Conservation (phyloP, 2,329 filamentous ascomycete species). For the Aspergillus flavus region DNA sequence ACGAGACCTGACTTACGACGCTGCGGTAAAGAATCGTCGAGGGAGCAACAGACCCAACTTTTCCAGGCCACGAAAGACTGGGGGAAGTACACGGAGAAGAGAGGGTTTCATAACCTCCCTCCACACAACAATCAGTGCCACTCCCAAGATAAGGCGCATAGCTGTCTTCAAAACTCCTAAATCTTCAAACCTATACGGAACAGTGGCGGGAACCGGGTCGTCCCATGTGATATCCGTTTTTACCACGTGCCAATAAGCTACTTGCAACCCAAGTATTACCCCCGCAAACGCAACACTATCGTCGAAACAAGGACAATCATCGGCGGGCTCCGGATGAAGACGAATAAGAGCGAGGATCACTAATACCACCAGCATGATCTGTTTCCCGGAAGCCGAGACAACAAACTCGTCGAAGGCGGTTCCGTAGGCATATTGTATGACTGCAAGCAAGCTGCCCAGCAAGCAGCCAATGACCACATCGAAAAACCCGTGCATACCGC, state of each 20-base stretch:
- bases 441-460: conserved; percentile 69
- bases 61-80: conserved; percentile 84
- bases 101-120: conserved; percentile 85
- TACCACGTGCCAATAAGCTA: conserved; percentile 81
- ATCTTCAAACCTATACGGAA: conserved; percentile 66
- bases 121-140: conserved; percentile 85
- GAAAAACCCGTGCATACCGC: conserved; percentile 96
- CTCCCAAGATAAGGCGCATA: conserved; percentile 73
- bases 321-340: conserved; percentile 91
- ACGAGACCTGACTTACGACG: conserved; percentile 58
- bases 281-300: conserved; percentile 93
- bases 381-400: conserved; percentile 64
- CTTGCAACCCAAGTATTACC: conserved; percentile 80
- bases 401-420: conserved; percentile 71
- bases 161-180: conserved; percentile 68
- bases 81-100: conserved; percentile 75
- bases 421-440: conserved; percentile 58
- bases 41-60: conserved; percentile 77
- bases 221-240: conserved; percentile 58
- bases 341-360: conserved; percentile 76
- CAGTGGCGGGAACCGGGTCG: conserved; percentile 58
- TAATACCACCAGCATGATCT: conserved; percentile 65
- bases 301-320: conserved; percentile 96
- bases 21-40: conserved; percentile 85
- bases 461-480: conserved; percentile 82